phyloP scores from a whole-genome alignment of 2,329 filamentous ascomycete species.

The Gaeumannomyces tritici region DNA sequence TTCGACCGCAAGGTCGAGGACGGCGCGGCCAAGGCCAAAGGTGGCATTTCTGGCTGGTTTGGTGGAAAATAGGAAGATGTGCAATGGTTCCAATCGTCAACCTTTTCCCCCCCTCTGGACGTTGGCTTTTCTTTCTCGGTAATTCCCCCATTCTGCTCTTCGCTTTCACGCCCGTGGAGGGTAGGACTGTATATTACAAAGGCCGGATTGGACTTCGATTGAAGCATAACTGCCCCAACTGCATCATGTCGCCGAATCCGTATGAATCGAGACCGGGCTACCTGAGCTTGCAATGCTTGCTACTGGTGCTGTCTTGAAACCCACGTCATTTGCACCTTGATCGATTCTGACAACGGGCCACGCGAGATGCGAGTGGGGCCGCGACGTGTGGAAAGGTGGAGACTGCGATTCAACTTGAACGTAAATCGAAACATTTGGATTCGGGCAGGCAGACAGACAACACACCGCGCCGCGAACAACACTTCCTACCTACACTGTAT shows the following conservation, averaged over 20 bases:
- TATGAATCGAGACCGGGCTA: no score
- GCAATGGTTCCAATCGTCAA: neutral
- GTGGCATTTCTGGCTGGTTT: slow-evolving; percentile 78
- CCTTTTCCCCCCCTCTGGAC: neutral
- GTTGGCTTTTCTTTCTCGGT: neutral
- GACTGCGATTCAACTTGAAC: neutral
- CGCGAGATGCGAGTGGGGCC: neutral
- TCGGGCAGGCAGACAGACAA: neutral
- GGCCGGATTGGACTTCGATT: neutral
- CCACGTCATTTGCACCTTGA: no score
- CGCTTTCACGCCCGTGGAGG: neutral
- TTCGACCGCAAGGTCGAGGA: slow-evolving; percentile 77
- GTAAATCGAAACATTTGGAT: neutral
- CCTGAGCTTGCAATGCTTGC: no score
- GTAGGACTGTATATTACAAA: neutral
- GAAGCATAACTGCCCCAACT: neutral
- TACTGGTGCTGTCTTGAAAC: no score
- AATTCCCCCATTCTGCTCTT: neutral
- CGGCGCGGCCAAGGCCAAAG: slow-evolving; percentile 72
- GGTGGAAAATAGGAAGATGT: slow-evolving; percentile 44
- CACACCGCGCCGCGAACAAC: neutral
- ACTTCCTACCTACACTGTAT: neutral
- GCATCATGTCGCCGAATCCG: no score
- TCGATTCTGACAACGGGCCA: neutral
- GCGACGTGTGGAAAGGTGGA: neutral